Percentiles rank a stretch among this genome's conserved stretches.
phyloP scores from a whole-genome alignment of 768 basidiomycete species.

The Mycena sanguinolenta region DNA sequence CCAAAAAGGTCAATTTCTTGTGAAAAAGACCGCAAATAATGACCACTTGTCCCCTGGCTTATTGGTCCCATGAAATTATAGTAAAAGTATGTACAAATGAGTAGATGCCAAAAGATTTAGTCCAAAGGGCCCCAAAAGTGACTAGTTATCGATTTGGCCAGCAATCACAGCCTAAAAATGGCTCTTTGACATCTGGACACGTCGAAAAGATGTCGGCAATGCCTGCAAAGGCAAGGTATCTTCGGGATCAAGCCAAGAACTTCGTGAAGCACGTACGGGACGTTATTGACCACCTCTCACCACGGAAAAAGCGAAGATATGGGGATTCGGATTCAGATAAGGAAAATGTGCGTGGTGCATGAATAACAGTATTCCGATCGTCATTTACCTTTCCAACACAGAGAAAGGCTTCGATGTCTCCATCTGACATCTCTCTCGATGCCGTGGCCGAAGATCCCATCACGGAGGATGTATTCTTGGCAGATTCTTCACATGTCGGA shows the following conservation, averaged over 20 bases:
- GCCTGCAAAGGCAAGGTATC: neutral
- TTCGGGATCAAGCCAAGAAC: neutral
- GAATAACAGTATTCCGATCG: neutral
- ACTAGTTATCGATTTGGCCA: neutral
- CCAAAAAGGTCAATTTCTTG: too few species aligned
- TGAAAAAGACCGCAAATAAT: neutral
- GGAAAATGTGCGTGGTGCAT: neutral
- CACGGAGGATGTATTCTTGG: neutral
- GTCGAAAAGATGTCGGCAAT: neutral
- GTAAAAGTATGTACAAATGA: neutral
- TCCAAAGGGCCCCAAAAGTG: neutral
- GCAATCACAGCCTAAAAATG: neutral
- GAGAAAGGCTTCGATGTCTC: neutral
- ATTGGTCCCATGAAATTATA: constrained; percentile 1
- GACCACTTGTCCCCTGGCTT: neutral
- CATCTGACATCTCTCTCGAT: too few species aligned
- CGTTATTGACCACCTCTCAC: neutral
- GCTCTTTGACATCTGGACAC: neutral
- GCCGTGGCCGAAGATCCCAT: neutral
- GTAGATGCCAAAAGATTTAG: neutral
- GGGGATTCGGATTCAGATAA: neutral
- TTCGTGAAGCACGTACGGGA: neutral
- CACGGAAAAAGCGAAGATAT: neutral
- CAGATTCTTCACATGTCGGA: too few species aligned
- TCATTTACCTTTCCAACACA: too few species aligned